Percentiles rank a stretch among this genome's conserved stretches.
These are phyloP conservation scores for Kurtzmaniella quercitrusa DNA, from an alignment of 1,139 yeast genomes.

Conservation along the genomic window DNA sequence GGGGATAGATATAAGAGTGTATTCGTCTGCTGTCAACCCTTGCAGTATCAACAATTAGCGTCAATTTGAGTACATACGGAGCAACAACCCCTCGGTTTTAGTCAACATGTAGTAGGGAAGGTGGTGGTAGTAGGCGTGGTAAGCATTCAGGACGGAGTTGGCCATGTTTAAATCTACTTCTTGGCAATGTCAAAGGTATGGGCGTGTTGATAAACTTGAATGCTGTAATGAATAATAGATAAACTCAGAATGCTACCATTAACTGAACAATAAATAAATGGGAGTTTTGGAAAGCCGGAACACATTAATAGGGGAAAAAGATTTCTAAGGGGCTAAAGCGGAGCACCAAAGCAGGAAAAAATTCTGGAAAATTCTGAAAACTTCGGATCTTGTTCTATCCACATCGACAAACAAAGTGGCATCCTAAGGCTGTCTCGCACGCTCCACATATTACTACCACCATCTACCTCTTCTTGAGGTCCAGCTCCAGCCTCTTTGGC, in stretches of 20 bases:
- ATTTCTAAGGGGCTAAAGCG: no score
- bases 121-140: slow-evolving; percentile 31
- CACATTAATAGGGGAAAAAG: neutral
- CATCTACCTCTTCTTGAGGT: no score
- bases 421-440: no score
- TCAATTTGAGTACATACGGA: slow-evolving; percentile 17
- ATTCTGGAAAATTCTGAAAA: no score
- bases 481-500: no score
- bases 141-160: slow-evolving; percentile 14
- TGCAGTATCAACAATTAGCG: neutral
- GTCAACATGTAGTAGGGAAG: slow-evolving; percentile 41
- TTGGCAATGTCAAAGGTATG: neutral
- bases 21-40: neutral
- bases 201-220: neutral
- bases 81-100: slow-evolving; percentile 25
- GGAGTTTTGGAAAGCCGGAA: neutral
- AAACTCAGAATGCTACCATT: no score
- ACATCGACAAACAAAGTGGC: no score
- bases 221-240: no score
- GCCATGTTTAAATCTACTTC: slow-evolving; percentile 4
- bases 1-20: no score
- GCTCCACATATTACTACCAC: no score
- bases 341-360: no score
- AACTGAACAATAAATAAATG: neutral
- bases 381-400: no score